Evolutionary conservation across 129 eudicot genomes (phyloP), one percentile per base, ranked within the genome.

Genomic region (Chrysanthemum makinoi): DNA sequence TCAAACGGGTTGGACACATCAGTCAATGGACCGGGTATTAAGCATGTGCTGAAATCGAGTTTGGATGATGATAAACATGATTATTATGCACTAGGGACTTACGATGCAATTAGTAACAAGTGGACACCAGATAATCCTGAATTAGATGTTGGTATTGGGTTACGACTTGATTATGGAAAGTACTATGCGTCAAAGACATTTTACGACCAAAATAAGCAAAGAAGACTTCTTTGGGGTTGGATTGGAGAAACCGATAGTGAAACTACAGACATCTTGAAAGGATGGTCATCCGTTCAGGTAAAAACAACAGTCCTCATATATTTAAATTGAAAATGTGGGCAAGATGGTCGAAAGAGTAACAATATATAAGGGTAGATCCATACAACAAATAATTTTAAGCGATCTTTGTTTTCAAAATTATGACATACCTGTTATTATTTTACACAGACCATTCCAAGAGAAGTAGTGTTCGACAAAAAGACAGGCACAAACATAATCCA

Each of bases 261-360:
- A 78, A 58, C 63, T 49, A 72, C 76, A 61, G 98, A 94, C 35
- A 62, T 89, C 16, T 26, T 83, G 51, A 94, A 89, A 75, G 96
- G 96, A 3, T 94, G 98, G 98, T 76, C 98, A 11, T 82, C 96
- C 20, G 70, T 94, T 59, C 96, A 89, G 97, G 97, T 93, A 75
- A 28, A 55, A 75, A 7, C n/a, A 6, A 7, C 46, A 10, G 46
- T 39, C 46, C 46, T 39, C 8, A 30, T 49, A 20, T 8, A 22
- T 33, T 66, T 54, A 65, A 59, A 15, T 50, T 10, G 17, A 33
- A 16, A 54, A 16, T 54, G 0, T 54, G 60, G 3, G 4, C 35
- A 30, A 30, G 35, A 30, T 5, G 35, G 19, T 54, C 60, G 17
- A n/a, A n/a, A 55, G 22, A 15, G 16, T 55, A 55, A 55, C 20